A percentile compares a stretch with the other conserved stretches of the same genome.
Conservation (phyloP, 305 asterid genomes). For the Euphrasia arctica region DNA sequence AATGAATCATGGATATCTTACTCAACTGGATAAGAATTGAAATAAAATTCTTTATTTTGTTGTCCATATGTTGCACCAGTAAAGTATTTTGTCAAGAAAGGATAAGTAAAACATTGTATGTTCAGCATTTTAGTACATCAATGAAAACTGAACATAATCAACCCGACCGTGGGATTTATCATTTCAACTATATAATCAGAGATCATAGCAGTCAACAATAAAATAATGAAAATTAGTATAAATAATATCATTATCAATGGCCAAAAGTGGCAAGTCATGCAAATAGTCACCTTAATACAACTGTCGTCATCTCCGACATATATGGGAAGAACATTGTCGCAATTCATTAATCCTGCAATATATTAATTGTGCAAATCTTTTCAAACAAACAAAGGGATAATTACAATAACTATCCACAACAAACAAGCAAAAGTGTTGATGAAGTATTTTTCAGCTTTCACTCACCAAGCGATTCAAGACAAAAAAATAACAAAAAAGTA, state of each 20-base stretch:
- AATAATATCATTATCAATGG: background rate
- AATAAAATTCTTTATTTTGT: background rate
- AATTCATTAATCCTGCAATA: slow-evolving; percentile 53
- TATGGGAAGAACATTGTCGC: slow-evolving; percentile 75
- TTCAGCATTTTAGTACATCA: background rate
- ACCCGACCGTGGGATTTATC: no score
- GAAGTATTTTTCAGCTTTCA: slow-evolving; percentile 2
- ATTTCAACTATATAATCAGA: background rate
- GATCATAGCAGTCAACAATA: background rate
- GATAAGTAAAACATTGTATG: slow-evolving; percentile 7
- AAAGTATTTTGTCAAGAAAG: background rate
- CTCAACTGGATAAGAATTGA: background rate
- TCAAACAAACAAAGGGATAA: no score
- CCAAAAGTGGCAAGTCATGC: no score
- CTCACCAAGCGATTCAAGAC: slow-evolving; percentile 90
- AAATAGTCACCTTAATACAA: slow-evolving; percentile 64
- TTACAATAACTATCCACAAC: no score
- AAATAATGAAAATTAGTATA: background rate
- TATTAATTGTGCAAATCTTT: background rate
- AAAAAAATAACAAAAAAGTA: slow-evolving; percentile 32
- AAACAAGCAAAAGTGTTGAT: background rate
- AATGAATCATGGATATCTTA: background rate
- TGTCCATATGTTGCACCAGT: background rate
- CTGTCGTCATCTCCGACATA: slow-evolving; percentile 89
- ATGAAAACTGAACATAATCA: background rate